A percentile compares a stretch with the other conserved stretches of the same genome.
These are phyloP conservation scores for Eucalyptus sp. DNA, from an alignment of 345 rosid species.

Conservation along the genomic window DNA sequence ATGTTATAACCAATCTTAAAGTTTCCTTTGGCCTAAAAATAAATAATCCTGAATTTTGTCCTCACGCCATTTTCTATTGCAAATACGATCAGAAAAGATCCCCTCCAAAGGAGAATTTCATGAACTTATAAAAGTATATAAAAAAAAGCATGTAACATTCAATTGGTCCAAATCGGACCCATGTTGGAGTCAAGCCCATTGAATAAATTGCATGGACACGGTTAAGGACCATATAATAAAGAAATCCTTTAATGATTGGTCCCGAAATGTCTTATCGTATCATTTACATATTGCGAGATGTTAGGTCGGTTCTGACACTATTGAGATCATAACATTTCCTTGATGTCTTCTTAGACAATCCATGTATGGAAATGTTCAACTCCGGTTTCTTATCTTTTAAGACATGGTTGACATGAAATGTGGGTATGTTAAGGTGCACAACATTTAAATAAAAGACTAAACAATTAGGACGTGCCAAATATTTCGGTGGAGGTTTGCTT, in stretches of 20 bases:
- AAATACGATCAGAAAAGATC: background rate
- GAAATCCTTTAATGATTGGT: background rate
- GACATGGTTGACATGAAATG: background rate
- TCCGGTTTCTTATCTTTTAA: background rate
- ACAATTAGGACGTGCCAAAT: background rate
- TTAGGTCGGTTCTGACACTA: background rate
- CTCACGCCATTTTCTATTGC: background rate
- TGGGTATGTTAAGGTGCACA: background rate
- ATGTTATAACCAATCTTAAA: background rate
- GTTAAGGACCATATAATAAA: background rate
- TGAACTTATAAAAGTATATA: background rate
- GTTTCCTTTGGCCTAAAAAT: background rate
- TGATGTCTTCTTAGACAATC: background rate
- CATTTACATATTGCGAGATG: rapidly evolving
- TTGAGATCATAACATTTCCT: background rate
- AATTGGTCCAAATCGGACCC: background rate
- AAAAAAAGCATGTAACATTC: background rate
- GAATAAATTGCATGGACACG: background rate
- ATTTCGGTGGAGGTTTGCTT: background rate
- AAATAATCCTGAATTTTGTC: background rate
- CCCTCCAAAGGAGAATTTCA: background rate
- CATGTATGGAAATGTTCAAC: background rate
- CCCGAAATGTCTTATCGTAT: background rate
- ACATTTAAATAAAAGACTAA: background rate
- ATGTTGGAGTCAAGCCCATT: background rate